Evolutionary conservation across 768 basidiomycete species (phyloP), one percentile per base, ranked within the genome.

Genomic region (Podaxis sp.): DNA sequence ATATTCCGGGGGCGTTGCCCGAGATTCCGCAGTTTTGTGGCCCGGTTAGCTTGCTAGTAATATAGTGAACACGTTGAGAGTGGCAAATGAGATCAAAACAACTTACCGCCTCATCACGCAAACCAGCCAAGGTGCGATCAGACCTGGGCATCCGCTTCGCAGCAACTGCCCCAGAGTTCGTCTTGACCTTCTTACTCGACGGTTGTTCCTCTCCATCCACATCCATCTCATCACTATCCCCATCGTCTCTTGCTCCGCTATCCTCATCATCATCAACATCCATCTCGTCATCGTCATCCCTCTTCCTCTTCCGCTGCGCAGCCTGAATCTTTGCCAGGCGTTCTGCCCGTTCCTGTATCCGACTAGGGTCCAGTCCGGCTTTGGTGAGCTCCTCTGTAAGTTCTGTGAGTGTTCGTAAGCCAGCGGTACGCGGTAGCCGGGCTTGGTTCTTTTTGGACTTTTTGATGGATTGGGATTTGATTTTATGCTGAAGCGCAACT

Each of bases 301-400:
- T 75, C 69, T 82, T 80, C 59, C 93, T 82, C 72, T 91, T 92
- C 73, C 88, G 82, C 80, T 92, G 81, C 76, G 79, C 88, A 68
- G 80, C 80, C 64, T 84, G 84, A 26, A 86, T 72, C 75, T 94
- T 94, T 36, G 90, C 92, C 49, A 99, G 75, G 71, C 89, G 81
- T 69, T 83, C 83, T 5, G 95, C 97, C n/a, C 96, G 88, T 64
- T 93, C 92, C 74, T 95, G 84, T 68, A 99, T 88, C 55, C 84
- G 84, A 66, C 89, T 89, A 4, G 97, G 91, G 73, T 99, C 92
- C 67, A 93, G 82, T 0, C 97, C 97, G 15, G 92, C 93, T 68
- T 87, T 87, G n/a, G 89, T 91, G 74, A 99, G 76, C 72, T 87
- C 90, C 11, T 82, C 75, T 26, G 92, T 88, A 68, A 99, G 85